phyloP scores from a whole-genome alignment of 768 basidiomycete genomes.

The Phaffia tasmanica region DNA sequence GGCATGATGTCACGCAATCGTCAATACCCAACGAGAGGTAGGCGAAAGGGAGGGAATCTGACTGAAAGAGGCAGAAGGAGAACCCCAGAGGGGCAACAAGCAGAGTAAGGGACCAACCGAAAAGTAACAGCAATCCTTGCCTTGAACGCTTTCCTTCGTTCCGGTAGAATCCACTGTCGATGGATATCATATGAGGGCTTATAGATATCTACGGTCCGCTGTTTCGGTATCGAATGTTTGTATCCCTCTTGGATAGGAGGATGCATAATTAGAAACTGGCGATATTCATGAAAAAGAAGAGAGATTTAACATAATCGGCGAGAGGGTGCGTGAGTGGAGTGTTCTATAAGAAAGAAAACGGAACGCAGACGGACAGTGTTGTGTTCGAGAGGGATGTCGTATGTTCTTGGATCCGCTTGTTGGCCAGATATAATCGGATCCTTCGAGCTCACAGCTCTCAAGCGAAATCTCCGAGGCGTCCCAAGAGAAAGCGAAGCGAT shows the following conservation, averaged over 20 bases:
- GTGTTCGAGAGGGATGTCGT: constrained; percentile 35
- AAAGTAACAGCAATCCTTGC: constrained; percentile 38
- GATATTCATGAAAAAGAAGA: neutral
- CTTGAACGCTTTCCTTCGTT: constrained; percentile 31
- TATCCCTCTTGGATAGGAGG: constrained; percentile 37
- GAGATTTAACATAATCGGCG: too few species aligned
- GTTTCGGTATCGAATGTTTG: constrained; percentile 37
- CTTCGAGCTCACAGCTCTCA: constrained; percentile 28
- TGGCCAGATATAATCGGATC: neutral
- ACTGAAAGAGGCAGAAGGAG: constrained; percentile 11
- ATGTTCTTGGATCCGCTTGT: constrained; percentile 32
- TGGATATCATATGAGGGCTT: constrained; percentile 30
- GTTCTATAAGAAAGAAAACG: too few species aligned
- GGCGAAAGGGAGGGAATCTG: constrained; percentile 29
- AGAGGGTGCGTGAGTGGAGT: neutral
- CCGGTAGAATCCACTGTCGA: constrained; percentile 27
- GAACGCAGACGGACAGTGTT: constrained; percentile 30
- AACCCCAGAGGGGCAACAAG: constrained; percentile 13
- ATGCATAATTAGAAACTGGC: constrained; percentile 32
- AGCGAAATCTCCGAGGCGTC: constrained; percentile 35
- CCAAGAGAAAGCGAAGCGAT: constrained; percentile 39
- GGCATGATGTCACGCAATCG: too few species aligned
- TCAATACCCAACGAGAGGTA: neutral
- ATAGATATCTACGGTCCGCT: constrained; percentile 36
- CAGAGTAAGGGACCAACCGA: constrained; percentile 24